A percentile compares a stretch with the other conserved stretches of the same genome.
Conservation (phyloP, 345 rosid genomes). For the Arabidopsis thaliana region DNA sequence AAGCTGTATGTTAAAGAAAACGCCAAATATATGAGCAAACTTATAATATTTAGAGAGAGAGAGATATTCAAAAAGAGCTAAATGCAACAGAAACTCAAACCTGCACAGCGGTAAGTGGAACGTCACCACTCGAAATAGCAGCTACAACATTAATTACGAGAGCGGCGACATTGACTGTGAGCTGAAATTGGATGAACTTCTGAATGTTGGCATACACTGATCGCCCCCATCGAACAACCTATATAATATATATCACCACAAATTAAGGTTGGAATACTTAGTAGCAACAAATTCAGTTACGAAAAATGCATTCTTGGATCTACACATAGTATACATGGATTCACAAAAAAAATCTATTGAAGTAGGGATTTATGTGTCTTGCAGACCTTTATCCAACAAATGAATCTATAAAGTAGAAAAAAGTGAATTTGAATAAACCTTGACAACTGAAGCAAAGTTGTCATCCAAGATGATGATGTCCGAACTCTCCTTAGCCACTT, state of each 20-base stretch:
- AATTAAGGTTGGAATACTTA: slow-evolving; percentile 3
- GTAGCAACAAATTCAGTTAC: neutral
- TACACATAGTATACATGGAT: neutral
- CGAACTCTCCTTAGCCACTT: slow-evolving; percentile 98
- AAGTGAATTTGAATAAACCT: slow-evolving; percentile 49
- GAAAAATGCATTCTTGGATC: neutral
- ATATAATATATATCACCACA: slow-evolving; percentile 37
- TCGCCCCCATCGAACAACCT: slow-evolving; percentile 99
- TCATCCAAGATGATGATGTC: slow-evolving; percentile 97
- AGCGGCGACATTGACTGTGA: slow-evolving; percentile 95
- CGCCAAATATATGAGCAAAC: neutral
- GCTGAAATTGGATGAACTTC: slow-evolving; percentile 98
- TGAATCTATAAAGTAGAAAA: neutral
- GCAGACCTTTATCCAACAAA: slow-evolving; percentile 15
- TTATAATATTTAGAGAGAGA: neutral
- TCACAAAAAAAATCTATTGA: neutral
- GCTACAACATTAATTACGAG: slow-evolving; percentile 89
- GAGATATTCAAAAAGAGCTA: neutral
- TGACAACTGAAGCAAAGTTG: slow-evolving; percentile 90
- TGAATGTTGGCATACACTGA: slow-evolving; percentile 99
- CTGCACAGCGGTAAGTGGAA: slow-evolving; percentile 97
- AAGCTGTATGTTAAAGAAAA: slow-evolving; percentile 56
- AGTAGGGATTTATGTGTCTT: neutral
- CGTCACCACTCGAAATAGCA: slow-evolving; percentile 92
- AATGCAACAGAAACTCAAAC: slow-evolving; percentile 44